These are phyloP conservation scores for Neurospora sublineolata DNA, from an alignment of 495 filamentous ascomycete species.

Conservation along the genomic window DNA sequence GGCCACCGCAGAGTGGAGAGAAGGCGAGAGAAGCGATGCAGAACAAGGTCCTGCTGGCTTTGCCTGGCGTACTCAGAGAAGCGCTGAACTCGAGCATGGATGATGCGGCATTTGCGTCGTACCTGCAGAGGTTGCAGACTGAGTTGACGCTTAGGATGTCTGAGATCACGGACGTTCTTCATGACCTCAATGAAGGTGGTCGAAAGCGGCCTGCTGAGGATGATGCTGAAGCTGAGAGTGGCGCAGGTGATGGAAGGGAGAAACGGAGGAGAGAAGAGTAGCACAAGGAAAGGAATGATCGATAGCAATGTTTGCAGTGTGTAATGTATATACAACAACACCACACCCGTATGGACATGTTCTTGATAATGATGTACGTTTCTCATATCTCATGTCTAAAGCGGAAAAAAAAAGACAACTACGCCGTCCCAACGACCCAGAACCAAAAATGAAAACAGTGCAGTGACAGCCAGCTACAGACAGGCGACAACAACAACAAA, in stretches of 20 bases:
- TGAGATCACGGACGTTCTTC: no score
- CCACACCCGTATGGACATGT: not conserved
- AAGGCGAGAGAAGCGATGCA: conserved; percentile 7
- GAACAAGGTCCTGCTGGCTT: conserved; percentile 54
- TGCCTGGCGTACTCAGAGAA: conserved; percentile 67
- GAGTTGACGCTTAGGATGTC: conserved; percentile 66
- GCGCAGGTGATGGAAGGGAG: not conserved
- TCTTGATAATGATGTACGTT: not conserved
- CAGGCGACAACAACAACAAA: not conserved
- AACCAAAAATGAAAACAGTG: not conserved
- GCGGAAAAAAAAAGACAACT: not conserved
- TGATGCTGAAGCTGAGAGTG: not conserved
- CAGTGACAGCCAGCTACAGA: not conserved
- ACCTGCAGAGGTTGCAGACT: conserved; percentile 59
- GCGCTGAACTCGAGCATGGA: conserved; percentile 58
- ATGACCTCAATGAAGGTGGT: not conserved
- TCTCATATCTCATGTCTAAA: not conserved
- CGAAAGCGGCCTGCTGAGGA: not conserved
- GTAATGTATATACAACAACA: not conserved
- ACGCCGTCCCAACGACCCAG: not conserved
- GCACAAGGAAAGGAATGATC: not conserved
- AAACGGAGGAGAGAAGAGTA: not conserved
- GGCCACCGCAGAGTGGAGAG: not conserved
- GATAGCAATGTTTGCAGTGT: not conserved
- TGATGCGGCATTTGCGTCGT: conserved; percentile 46